Conservation (phyloP, 2,329 filamentous ascomycete genomes). For the Alternaria consortialis region DNA sequence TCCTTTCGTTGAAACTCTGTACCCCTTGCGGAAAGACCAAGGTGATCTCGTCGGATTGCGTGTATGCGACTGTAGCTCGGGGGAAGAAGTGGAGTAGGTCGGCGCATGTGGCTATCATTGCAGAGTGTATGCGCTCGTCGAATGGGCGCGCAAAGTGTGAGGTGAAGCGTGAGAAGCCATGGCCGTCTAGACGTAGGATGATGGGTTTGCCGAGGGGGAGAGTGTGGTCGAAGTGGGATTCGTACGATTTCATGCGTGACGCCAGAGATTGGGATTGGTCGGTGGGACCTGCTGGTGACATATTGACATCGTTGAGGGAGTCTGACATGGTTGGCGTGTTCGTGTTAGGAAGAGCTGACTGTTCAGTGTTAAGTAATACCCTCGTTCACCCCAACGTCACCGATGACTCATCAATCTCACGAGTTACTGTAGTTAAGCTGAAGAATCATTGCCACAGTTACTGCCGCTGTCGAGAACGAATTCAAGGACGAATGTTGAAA, state of each 20-base stretch:
- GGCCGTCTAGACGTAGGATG: constrained; percentile 43
- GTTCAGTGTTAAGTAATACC: not conserved
- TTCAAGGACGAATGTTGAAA: not conserved
- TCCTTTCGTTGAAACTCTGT: constrained; percentile 37
- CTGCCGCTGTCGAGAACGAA: not conserved
- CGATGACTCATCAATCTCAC: not conserved
- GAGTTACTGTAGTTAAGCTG: not conserved
- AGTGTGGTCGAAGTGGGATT: constrained; percentile 35
- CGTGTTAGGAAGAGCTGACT: not conserved
- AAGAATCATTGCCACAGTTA: not conserved
- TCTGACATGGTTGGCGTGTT: not conserved
- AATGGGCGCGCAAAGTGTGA: constrained; percentile 40
- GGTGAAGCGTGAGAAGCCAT: constrained; percentile 44
- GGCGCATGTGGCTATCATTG: constrained; percentile 38
- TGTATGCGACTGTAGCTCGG: constrained; percentile 42
- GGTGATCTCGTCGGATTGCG: constrained; percentile 47
- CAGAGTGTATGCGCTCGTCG: constrained; percentile 43
- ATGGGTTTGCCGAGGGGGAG: constrained; percentile 31
- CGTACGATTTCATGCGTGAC: constrained; percentile 46
- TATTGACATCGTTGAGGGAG: fast-evolving
- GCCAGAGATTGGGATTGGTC: constrained; percentile 26
- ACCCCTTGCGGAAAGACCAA: constrained; percentile 42
- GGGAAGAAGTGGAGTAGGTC: constrained; percentile 41
- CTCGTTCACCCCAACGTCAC: not conserved
- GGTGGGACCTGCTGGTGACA: not conserved